Evolutionary conservation across 2,329 filamentous ascomycete genomes (phyloP).

Genomic region (Magnaporthiopsis rhizophila): DNA sequence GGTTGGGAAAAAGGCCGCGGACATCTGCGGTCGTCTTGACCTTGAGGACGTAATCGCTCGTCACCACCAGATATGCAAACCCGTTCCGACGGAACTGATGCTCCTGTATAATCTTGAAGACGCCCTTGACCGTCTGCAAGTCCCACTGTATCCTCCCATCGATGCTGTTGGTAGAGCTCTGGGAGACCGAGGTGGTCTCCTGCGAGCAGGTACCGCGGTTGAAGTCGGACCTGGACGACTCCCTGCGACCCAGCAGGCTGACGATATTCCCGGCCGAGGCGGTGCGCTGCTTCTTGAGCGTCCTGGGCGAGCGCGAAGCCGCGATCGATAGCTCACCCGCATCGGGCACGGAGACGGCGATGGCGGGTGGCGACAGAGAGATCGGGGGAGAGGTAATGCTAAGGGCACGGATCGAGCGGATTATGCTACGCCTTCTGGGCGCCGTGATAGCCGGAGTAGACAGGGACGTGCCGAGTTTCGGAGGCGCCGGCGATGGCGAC

Average conservation of each 20-base stretch:
- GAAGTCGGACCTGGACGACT: constrained; percentile 22
- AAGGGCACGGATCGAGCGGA: constrained; percentile 1
- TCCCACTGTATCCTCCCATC: constrained; percentile 23
- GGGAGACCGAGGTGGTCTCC: constrained; percentile 19
- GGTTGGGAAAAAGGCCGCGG: constrained; percentile 35
- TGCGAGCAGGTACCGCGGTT: constrained; percentile 15
- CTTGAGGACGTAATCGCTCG: constrained; percentile 41
- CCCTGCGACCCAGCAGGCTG: constrained; percentile 17
- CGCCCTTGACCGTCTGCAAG: constrained; percentile 22
- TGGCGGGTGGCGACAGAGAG: neutral
- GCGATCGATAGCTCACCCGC: neutral
- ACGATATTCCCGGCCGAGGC: neutral
- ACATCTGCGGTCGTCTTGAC: constrained; percentile 41
- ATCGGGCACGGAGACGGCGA: constrained; percentile 1
- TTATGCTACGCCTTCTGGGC: constrained; percentile 1
- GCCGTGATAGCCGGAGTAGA: neutral
- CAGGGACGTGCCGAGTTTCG: neutral
- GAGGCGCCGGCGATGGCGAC: neutral
- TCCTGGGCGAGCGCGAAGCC: constrained; percentile 11
- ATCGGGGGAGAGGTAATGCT: neutral
- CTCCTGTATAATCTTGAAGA: constrained; percentile 41
- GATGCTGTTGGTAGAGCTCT: constrained; percentile 21
- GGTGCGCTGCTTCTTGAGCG: constrained; percentile 9
- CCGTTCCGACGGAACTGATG: constrained; percentile 29
- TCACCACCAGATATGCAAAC: constrained; percentile 43